Percentiles rank a stretch among this genome's conserved stretches.
These are phyloP conservation scores for Panicum virgatum DNA, from an alignment of 202 grass and related monocot genomes.

Conservation along the genomic window DNA sequence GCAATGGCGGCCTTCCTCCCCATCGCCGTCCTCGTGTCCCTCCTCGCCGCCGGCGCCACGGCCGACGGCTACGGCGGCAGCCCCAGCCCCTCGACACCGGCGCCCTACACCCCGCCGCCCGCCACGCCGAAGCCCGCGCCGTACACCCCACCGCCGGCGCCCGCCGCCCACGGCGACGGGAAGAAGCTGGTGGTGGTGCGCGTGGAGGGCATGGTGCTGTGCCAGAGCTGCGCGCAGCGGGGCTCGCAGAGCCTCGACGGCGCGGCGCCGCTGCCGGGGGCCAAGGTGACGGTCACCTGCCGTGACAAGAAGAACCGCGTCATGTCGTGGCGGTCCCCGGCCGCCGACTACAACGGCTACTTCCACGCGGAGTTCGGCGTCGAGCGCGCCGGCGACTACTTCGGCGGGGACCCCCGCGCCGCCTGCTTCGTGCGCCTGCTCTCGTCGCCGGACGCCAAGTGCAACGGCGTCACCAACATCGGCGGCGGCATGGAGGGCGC, in stretches of 20 bases:
- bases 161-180: neutral
- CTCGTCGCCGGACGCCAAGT: constrained; percentile 50
- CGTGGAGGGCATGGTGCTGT: constrained; percentile 59
- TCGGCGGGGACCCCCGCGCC: constrained; percentile 2
- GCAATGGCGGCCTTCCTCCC: constrained; percentile 43
- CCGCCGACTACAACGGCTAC: constrained; percentile 56
- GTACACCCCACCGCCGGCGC: neutral
- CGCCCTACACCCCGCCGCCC: neutral
- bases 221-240: constrained; percentile 58
- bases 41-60: constrained; percentile 34
- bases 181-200: constrained; percentile 36
- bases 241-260: constrained; percentile 45
- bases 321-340: neutral
- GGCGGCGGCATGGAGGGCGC: constrained; percentile 53
- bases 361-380: constrained; percentile 54
- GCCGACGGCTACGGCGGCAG: neutral
- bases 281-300: constrained; percentile 68
- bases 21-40: constrained; percentile 36
- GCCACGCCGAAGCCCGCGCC: neutral
- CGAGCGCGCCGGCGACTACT: neutral
- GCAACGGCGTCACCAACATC: constrained; percentile 61
- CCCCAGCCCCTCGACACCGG: neutral
- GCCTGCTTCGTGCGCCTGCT: constrained; percentile 76
- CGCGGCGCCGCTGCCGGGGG: constrained; percentile 44
- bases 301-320: constrained; percentile 64